These are phyloP conservation scores for Phlebiopsis flavidoalba DNA, from an alignment of 768 basidiomycete species.

Conservation along the genomic window DNA sequence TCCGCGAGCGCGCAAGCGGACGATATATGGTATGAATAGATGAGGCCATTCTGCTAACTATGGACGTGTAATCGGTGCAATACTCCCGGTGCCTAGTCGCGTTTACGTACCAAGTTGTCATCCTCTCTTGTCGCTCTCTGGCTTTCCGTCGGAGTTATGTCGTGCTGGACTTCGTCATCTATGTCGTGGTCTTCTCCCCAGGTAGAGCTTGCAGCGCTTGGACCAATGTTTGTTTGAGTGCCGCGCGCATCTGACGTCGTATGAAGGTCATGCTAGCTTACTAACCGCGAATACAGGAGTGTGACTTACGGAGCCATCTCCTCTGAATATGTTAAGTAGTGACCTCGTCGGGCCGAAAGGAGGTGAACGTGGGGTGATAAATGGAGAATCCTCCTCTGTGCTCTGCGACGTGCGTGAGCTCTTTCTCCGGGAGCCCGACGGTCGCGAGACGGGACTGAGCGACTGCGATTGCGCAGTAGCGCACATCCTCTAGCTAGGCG, in stretches of 20 bases:
- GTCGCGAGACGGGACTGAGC: slow-evolving; percentile 1
- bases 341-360: slow-evolving; percentile 40
- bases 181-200: slow-evolving; percentile 68
- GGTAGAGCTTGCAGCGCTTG: slow-evolving; percentile 85
- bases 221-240: slow-evolving; percentile 81
- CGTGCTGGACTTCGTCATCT: slow-evolving; percentile 52
- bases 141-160: slow-evolving; percentile 36
- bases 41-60: slow-evolving; percentile 58
- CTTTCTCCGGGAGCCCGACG: slow-evolving; percentile 1
- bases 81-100: not conserved
- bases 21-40: slow-evolving; percentile 88
- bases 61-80: not conserved
- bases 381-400: slow-evolving; percentile 50
- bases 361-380: slow-evolving; percentile 73
- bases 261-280: slow-evolving; percentile 2
- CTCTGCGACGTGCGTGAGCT: slow-evolving; percentile 1
- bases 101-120: slow-evolving; percentile 29
- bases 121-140: slow-evolving; percentile 73
- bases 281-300: not conserved
- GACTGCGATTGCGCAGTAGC: slow-evolving; percentile 16
- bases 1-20: slow-evolving; percentile 65
- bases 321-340: slow-evolving; percentile 50
- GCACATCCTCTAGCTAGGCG: slow-evolving; percentile 15
- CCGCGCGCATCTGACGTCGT: slow-evolving; percentile 71
- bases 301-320: slow-evolving; percentile 62